Percentiles rank a stretch among this genome's conserved stretches.
phyloP scores from a whole-genome alignment of 208 protist species.

The Leishmania amazonensis region DNA sequence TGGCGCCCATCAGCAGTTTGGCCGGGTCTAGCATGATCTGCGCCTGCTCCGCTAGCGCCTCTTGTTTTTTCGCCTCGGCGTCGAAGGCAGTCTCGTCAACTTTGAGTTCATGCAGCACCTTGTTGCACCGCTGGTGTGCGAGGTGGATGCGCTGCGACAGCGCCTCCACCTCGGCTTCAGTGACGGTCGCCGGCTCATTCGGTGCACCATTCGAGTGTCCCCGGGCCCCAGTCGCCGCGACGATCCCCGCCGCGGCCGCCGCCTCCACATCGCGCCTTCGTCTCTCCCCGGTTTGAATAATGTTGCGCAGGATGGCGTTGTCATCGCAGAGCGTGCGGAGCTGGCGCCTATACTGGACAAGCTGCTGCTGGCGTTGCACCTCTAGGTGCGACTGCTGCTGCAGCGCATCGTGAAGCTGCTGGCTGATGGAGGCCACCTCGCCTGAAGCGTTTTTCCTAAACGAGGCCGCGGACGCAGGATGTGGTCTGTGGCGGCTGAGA shows the following conservation, averaged over 20 bases:
- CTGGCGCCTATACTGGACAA: constrained; percentile 43
- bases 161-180: constrained; percentile 59
- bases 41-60: neutral
- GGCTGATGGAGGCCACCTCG: constrained; percentile 48
- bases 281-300: constrained; percentile 40
- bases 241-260: neutral
- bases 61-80: neutral
- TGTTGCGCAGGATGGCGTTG: constrained; percentile 66
- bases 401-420: constrained; percentile 45
- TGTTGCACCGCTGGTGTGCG: constrained; percentile 48
- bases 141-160: constrained; percentile 51
- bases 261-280: constrained; percentile 28
- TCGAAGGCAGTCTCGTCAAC: constrained; percentile 7
- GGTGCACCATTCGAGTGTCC: constrained; percentile 16
- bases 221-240: constrained; percentile 1
- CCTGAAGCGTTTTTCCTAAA: neutral
- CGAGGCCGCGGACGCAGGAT: neutral
- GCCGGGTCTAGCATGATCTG: neutral
- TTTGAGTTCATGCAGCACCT: constrained; percentile 47
- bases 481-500: neutral
- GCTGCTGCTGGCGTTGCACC: constrained; percentile 37
- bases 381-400: constrained; percentile 40
- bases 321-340: constrained; percentile 61
- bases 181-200: constrained; percentile 37
- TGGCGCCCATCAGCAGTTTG: constrained; percentile 32